A percentile compares a stretch with the other conserved stretches of the same genome.
Conservation (phyloP, 345 rosid genomes). For the Populus davidiana region DNA sequence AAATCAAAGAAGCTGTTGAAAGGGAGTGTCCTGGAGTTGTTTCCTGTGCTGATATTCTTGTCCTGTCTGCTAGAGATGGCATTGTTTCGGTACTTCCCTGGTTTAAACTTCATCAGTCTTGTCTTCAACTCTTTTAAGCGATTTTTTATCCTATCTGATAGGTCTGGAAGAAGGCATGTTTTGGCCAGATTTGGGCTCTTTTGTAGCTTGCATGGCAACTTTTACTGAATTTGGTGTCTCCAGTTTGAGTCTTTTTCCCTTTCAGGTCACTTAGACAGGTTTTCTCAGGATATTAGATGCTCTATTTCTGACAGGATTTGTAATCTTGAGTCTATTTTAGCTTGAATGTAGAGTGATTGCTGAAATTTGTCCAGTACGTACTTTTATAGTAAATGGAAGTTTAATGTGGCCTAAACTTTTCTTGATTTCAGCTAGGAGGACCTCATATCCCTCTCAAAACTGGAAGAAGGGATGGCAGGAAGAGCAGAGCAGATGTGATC, state of each 20-base stretch:
- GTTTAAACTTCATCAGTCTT: background rate
- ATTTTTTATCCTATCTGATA: background rate
- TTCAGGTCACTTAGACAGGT: too few species aligned
- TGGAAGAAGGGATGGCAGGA: constrained; percentile 89
- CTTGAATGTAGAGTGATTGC: too few species aligned
- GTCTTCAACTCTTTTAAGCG: background rate
- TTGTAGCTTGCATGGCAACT: too few species aligned
- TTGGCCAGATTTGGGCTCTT: background rate
- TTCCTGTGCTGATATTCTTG: constrained; percentile 86
- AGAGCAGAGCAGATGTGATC: constrained; percentile 71
- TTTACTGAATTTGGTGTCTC: background rate
- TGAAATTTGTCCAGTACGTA: too few species aligned
- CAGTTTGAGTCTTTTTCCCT: background rate
- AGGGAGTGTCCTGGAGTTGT: constrained; percentile 94
- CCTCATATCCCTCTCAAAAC: constrained; percentile 84
- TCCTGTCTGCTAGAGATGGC: constrained; percentile 84
- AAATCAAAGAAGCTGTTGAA: constrained; percentile 88
- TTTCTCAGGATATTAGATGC: too few species aligned
- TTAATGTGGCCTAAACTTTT: background rate
- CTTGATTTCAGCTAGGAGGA: constrained; percentile 69
- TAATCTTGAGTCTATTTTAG: too few species aligned
- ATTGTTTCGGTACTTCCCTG: constrained; percentile 54
- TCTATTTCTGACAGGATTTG: background rate
- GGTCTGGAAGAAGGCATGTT: background rate
- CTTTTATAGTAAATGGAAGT: background rate